Evolutionary conservation across 106 monocot species (phyloP).

Genomic region (Allium fistulosum): DNA sequence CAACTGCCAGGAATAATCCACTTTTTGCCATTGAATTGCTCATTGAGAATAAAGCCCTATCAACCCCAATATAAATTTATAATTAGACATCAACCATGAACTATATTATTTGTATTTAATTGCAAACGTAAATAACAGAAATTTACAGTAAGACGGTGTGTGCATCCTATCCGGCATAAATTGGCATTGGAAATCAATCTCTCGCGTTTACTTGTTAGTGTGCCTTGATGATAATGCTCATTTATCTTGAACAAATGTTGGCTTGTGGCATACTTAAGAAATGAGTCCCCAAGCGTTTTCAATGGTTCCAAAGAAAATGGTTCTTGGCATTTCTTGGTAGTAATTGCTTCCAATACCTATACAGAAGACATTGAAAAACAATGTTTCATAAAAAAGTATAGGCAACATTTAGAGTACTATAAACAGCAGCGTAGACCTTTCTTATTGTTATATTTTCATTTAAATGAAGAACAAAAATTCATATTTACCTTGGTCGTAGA

Average conservation of each 20-base stretch:
- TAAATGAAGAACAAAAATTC: neutral
- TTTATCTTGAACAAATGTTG: slow-evolving; percentile 38
- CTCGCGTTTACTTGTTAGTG: slow-evolving; percentile 32
- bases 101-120: too few species aligned
- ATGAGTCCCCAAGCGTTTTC: slow-evolving; percentile 74
- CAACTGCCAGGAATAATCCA: too few species aligned
- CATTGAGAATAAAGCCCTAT: neutral
- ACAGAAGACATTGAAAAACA: neutral
- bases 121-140: neutral
- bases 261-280: slow-evolving; percentile 51
- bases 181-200: slow-evolving; percentile 40
- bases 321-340: slow-evolving; percentile 55
- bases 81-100: too few species aligned
- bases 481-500: slow-evolving; percentile 33
- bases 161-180: slow-evolving; percentile 34
- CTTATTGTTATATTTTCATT: neutral
- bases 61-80: too few species aligned
- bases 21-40: slow-evolving; percentile 26
- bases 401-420: neutral
- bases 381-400: neutral
- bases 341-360: slow-evolving; percentile 63
- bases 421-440: neutral
- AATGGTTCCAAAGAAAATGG: slow-evolving; percentile 54
- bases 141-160: slow-evolving; percentile 2
- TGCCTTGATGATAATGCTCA: slow-evolving; percentile 48